phyloP scores from a whole-genome alignment of 2,329 filamentous ascomycete species.

The Cordyceps cateniannulata region DNA sequence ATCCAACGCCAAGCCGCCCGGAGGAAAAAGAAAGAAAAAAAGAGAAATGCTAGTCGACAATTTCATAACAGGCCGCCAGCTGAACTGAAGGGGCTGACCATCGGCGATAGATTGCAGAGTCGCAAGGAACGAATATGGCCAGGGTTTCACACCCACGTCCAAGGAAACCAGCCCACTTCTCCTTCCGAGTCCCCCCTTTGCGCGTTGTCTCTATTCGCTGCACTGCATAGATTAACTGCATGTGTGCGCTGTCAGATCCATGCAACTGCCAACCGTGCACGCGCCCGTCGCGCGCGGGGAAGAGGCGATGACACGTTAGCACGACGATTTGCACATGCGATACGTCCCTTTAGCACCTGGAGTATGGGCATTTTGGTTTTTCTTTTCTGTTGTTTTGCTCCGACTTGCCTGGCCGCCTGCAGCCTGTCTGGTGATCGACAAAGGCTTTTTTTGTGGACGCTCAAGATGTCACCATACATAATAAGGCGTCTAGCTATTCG shows the following conservation, averaged over 20 bases:
- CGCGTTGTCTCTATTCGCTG: not conserved
- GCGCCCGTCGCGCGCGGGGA: not conserved
- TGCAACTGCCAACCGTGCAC: not conserved
- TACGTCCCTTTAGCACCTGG: not conserved
- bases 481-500: not conserved
- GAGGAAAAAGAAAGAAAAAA: too few relatives aligned
- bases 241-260: constrained; percentile 4
- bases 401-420: too few relatives aligned
- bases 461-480: not conserved
- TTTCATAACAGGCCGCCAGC: not conserved
- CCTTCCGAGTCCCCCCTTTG: not conserved
- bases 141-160: not conserved
- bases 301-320: too few relatives aligned
- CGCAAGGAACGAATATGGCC: not conserved
- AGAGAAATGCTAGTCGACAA: too few relatives aligned
- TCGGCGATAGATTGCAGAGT: not conserved
- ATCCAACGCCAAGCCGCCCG: not conserved
- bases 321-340: not conserved
- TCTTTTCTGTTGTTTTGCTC: not conserved
- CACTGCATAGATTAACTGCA: not conserved
- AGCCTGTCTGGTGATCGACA: not conserved
- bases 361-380: not conserved
- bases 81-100: not conserved
- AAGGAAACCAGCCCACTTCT: too few relatives aligned
- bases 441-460: not conserved